Evolutionary conservation across 352 stramenopile genomes (phyloP).

Genomic region (Pythium dissotocum): DNA sequence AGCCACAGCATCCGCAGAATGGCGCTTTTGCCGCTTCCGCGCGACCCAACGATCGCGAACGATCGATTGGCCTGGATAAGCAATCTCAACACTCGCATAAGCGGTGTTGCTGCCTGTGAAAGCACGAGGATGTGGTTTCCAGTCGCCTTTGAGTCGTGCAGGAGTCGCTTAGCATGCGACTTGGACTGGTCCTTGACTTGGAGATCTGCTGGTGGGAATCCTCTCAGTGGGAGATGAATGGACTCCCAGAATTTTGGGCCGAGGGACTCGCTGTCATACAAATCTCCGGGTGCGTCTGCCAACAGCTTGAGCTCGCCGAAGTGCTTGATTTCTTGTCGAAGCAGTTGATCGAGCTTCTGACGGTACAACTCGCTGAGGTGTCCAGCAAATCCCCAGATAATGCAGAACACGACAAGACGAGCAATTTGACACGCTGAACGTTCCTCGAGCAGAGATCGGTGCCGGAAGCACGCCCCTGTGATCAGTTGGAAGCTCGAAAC

Average conservation of each 20-base stretch:
- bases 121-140: slow-evolving; percentile 42
- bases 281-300: slow-evolving; percentile 28
- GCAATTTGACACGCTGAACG: slow-evolving; percentile 29
- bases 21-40: slow-evolving; percentile 54
- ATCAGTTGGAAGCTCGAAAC: slow-evolving; percentile 38
- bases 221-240: slow-evolving; percentile 22
- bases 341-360: slow-evolving; percentile 50
- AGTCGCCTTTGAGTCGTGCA: slow-evolving; percentile 28
- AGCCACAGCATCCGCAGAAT: slow-evolving; percentile 40
- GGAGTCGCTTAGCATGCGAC: slow-evolving; percentile 12
- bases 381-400: slow-evolving; percentile 50
- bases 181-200: slow-evolving; percentile 12
- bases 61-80: slow-evolving; percentile 41
- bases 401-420: slow-evolving; percentile 42
- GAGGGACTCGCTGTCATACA: slow-evolving; percentile 45
- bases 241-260: slow-evolving; percentile 40
- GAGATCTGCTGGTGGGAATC: slow-evolving; percentile 1
- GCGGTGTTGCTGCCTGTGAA: slow-evolving; percentile 16
- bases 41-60: slow-evolving; percentile 46
- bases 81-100: slow-evolving; percentile 42
- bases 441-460: slow-evolving; percentile 39
- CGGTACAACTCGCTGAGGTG: slow-evolving; percentile 42
- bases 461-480: slow-evolving; percentile 37
- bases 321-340: slow-evolving; percentile 43
- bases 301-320: slow-evolving; percentile 38